Percentiles rank a stretch among this genome's conserved stretches.
These are phyloP conservation scores for Vanrija sp. DNA, from an alignment of 1,284 basidiomycete genomes.

Conservation along the genomic window DNA sequence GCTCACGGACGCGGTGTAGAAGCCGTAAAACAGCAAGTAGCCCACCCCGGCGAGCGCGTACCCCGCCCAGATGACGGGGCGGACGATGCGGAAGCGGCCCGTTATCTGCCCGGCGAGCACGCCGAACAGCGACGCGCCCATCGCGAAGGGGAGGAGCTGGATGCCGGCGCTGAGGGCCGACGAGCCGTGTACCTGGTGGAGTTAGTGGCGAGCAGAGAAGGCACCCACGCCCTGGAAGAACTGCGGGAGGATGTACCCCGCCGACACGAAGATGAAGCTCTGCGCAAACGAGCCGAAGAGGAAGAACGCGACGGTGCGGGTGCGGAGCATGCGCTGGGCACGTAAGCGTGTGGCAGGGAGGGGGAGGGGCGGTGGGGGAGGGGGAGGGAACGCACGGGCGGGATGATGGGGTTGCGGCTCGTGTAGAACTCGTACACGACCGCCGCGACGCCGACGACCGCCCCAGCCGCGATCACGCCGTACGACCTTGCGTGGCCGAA, in stretches of 20 bases:
- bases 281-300: conserved; percentile 36
- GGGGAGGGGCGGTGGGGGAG: background rate
- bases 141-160: conserved; percentile 33
- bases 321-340: conserved; percentile 32
- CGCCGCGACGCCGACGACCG: conserved; percentile 56
- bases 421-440: conserved; percentile 64
- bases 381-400: conserved; percentile 17
- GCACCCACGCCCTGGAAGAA: conserved; percentile 34
- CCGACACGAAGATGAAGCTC: conserved; percentile 30
- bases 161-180: conserved; percentile 28
- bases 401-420: conserved; percentile 66
- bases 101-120: conserved; percentile 36
- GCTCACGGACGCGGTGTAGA: conserved; percentile 20
- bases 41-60: conserved; percentile 31
- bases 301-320: conserved; percentile 38
- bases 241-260: conserved; percentile 33
- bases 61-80: conserved; percentile 40
- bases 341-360: background rate
- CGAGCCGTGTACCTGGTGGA: conserved; percentile 19
- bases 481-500: conserved; percentile 59
- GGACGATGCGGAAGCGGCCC: conserved; percentile 34
- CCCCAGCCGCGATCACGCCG: conserved; percentile 63
- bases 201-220: background rate
- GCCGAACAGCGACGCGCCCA: conserved; percentile 6
- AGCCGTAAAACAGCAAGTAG: conserved; percentile 31